Percentiles rank a stretch among this genome's conserved stretches.
Evolutionary conservation across 1,284 basidiomycete species (phyloP).

Genomic region (Sphagnurus paluster): DNA sequence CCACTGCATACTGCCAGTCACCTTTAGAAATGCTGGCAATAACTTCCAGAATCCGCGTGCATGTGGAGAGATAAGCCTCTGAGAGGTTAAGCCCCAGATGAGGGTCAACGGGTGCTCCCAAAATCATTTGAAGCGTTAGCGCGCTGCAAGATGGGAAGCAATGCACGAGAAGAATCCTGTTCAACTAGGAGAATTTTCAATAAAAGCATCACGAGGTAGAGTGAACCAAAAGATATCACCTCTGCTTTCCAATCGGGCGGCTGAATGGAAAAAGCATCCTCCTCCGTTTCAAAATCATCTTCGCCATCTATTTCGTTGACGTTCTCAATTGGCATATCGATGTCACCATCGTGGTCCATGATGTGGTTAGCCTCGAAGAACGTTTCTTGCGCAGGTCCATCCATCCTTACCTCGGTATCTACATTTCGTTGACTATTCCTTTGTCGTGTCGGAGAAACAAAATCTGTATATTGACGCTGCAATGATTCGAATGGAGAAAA

Average conservation of each 20-base stretch:
- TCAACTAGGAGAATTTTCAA: slow-evolving; percentile 42
- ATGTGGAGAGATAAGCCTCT: slow-evolving; percentile 40
- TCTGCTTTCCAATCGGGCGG: slow-evolving; percentile 53
- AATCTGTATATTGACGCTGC: background rate
- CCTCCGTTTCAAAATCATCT: slow-evolving; percentile 31
- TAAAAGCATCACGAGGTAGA: slow-evolving; percentile 2
- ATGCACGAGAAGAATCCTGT: slow-evolving; percentile 60
- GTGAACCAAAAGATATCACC: slow-evolving; percentile 41
- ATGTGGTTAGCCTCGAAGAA: slow-evolving; percentile 6
- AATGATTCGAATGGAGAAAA: slow-evolving; percentile 19
- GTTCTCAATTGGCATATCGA: slow-evolving; percentile 21
- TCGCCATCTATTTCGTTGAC: slow-evolving; percentile 4
- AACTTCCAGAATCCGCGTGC: slow-evolving; percentile 47
- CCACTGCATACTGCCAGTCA: slow-evolving; percentile 31
- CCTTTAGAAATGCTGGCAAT: slow-evolving; percentile 42
- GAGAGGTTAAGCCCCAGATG: slow-evolving; percentile 24
- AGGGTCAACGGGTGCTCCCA: slow-evolving; percentile 38
- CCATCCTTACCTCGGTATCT: slow-evolving; percentile 10
- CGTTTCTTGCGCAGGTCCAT: slow-evolving; percentile 5
- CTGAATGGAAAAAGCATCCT: slow-evolving; percentile 20
- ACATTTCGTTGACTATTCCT: background rate
- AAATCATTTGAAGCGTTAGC: slow-evolving; percentile 57
- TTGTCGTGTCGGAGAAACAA: background rate
- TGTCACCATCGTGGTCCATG: slow-evolving; percentile 13
- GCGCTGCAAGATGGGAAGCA: slow-evolving; percentile 34